phyloP scores from a whole-genome alignment of 2,329 filamentous ascomycete genomes.

The Trichoderma arundinaceum region DNA sequence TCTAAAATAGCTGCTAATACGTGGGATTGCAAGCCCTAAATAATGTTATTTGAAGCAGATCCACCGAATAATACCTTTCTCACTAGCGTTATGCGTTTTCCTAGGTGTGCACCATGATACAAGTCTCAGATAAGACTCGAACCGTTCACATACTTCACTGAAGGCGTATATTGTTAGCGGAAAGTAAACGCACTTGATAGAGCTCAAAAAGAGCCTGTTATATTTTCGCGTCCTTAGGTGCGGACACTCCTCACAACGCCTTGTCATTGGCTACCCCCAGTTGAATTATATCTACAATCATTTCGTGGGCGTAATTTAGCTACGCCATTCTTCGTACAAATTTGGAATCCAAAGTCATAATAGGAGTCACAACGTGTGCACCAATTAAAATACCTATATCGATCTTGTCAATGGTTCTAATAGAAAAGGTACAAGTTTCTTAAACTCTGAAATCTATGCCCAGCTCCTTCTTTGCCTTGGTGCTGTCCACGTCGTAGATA shows the following conservation, averaged over 20 bases:
- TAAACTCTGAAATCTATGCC: conserved; percentile 9
- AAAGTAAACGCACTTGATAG: background rate
- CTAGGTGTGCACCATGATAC: background rate
- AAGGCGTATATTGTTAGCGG: background rate
- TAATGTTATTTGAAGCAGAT: background rate
- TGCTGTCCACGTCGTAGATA: conserved; percentile 18
- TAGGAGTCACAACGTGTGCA: too few relatives aligned
- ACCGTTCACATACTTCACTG: background rate
- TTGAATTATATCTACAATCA: background rate
- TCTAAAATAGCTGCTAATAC: too few relatives aligned
- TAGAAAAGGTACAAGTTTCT: too few relatives aligned
- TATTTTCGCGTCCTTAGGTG: background rate
- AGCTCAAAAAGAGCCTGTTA: background rate
- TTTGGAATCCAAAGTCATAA: background rate
- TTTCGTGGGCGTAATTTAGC: background rate
- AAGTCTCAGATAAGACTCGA: background rate
- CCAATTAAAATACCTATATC: too few relatives aligned
- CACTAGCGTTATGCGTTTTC: background rate
- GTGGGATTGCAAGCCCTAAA: background rate
- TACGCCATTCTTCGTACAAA: background rate
- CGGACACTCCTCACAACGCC: background rate
- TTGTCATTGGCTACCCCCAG: background rate
- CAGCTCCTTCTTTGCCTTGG: conserved; percentile 16
- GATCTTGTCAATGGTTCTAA: too few relatives aligned
- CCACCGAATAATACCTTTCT: background rate